A percentile compares a stretch with the other conserved stretches of the same genome.
Evolutionary conservation across 345 rosid genomes (phyloP).

Genomic region (Salix udensis): DNA sequence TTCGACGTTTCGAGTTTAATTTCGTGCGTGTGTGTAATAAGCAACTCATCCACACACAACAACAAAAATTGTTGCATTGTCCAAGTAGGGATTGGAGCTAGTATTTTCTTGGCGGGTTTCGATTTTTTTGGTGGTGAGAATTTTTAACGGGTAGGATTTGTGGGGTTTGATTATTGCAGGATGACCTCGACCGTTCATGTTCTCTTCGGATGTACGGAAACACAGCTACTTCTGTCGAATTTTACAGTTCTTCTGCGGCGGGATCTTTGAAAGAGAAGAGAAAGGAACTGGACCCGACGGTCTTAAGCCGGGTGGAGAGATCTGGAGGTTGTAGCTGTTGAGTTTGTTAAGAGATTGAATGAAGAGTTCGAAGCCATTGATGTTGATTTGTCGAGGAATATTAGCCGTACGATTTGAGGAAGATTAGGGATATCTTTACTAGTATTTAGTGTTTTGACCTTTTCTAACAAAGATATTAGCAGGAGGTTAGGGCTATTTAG

Average conservation of each 20-base stretch:
- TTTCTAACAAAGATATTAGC: neutral
- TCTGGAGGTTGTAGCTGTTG: neutral
- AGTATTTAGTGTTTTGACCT: conserved; percentile 10
- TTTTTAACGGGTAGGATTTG: neutral
- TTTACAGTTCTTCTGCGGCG: neutral
- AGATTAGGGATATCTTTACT: neutral
- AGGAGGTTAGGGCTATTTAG: neutral
- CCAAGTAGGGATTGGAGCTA: neutral
- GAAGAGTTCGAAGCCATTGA: conserved; percentile 9
- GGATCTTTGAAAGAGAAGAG: conserved; percentile 19
- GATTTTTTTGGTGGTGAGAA: neutral
- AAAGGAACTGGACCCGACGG: conserved; percentile 1
- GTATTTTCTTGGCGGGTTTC: neutral
- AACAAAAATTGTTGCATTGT: too few species aligned
- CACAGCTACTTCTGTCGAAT: conserved; percentile 13
- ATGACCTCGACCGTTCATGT: conserved; percentile 11
- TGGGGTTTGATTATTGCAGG: conserved; percentile 10
- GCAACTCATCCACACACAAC: too few species aligned
- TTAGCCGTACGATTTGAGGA: conserved; percentile 30
- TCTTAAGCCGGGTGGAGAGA: neutral
- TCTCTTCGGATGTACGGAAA: neutral
- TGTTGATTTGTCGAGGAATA: neutral
- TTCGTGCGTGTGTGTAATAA: too few species aligned
- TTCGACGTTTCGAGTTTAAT: too few species aligned
- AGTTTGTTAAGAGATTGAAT: conserved; percentile 1